Conservation (phyloP, 2,329 filamentous ascomycete genomes). For the Pyrenophora tritici-repentis region DNA sequence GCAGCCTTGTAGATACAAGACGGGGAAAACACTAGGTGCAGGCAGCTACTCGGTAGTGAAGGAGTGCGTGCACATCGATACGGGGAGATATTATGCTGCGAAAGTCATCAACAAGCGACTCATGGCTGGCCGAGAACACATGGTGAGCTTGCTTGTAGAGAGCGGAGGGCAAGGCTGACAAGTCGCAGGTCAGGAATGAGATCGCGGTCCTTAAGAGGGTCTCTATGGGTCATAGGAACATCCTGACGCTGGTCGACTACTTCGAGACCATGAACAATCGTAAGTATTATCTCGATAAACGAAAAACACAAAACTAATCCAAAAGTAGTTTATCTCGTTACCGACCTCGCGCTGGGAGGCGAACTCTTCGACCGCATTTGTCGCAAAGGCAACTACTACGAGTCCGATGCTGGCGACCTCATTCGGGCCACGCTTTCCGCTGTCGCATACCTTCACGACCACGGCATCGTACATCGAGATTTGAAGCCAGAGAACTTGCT, state of each 20-base stretch:
- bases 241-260: constrained; percentile 96
- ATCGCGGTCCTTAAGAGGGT: constrained; percentile 96
- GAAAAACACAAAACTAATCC: constrained; percentile 11
- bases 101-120: constrained; percentile 99
- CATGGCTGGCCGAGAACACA: constrained; percentile 97
- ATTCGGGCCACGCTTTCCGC: constrained; percentile 94
- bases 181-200: constrained; percentile 85
- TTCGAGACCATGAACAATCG: constrained; percentile 99
- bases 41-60: constrained; percentile 98
- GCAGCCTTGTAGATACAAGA: constrained; percentile 97
- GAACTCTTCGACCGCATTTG: constrained; percentile 99
- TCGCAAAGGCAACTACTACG: constrained; percentile 97
- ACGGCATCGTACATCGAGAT: constrained; percentile 97
- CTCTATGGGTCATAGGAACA: constrained; percentile 99
- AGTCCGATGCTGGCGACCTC: constrained; percentile 92
- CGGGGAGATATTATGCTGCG: constrained; percentile 94
- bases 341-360: constrained; percentile 91
- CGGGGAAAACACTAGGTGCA: constrained; percentile 94
- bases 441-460: constrained; percentile 98
- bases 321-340: constrained; percentile 82
- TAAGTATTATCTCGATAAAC: constrained; percentile 46
- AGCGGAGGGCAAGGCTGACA: constrained; percentile 13
- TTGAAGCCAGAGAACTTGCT: constrained; percentile 96
- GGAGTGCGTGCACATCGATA: constrained; percentile 98
- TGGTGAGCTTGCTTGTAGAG: constrained; percentile 63